Evolutionary conservation across 1,139 yeast genomes (phyloP), one percentile per base, ranked within the genome.

Genomic region (Candida glucosophila): DNA sequence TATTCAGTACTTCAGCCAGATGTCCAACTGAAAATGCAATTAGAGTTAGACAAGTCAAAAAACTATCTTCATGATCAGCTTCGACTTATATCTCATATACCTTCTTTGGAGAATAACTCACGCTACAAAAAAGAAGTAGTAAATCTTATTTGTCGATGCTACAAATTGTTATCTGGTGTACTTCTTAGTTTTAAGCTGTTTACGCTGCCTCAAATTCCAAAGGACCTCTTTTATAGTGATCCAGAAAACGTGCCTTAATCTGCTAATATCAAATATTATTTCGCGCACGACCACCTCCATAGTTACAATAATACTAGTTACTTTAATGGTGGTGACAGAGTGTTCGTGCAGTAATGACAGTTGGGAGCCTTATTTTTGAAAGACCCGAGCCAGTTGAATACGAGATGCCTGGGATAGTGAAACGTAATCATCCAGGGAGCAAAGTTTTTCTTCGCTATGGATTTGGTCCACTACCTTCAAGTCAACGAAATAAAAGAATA

Each of bases 391-490:
- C 41, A 6, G 23, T 46, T 6, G 30, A 29, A 3, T 51, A 46
- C 24, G 35, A 27, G 6, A 51, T 49, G 29, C 53, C 55, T 6
- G 57, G 52, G 28, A 30, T 49, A 17, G 36, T 31, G 6, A 36
- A 33, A 12, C 30, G 33, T 7, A 30, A 34, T 5, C 40, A 35
- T 22, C 55, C 58, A 3, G 66, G 69, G 15, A 34, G 62, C 6
- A 43, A 38, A 11, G 71, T 67, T 2, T 31, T 40, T 4, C 49
- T 72, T 26, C 64, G 58, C 5, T 65, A 47, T 30, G 72, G 71
- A 3, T 53, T 48, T 32, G 75, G 73, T 1, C 73, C 76, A 2
- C 34, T 63, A 5, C 68, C 70, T 0, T 28, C 41, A 6, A 43
- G 49, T 13, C 22, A 39, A 11, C 20, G 33, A 12, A 57, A 57